Conservation (phyloP, 2,329 filamentous ascomycete species). For the Pseudopithomyces chartarum region DNA sequence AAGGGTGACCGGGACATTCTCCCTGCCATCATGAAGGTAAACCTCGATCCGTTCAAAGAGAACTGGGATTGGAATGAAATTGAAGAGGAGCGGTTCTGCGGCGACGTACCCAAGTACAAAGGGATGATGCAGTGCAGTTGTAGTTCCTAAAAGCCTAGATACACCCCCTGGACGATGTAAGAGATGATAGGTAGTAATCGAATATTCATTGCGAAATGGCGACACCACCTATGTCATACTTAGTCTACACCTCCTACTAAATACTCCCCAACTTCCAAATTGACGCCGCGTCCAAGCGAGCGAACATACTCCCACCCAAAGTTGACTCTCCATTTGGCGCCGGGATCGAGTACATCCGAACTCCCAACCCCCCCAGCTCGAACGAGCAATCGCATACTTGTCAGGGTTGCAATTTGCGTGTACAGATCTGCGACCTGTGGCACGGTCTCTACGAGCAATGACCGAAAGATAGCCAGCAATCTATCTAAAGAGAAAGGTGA, state of each 20-base stretch:
- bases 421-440: constrained; percentile 54
- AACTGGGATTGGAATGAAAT: constrained; percentile 68
- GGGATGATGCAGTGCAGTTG: constrained; percentile 94
- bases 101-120: constrained; percentile 78
- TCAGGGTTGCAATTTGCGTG: constrained; percentile 69
- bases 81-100: constrained; percentile 82
- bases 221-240: not conserved
- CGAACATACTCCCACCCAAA: constrained; percentile 78
- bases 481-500: constrained; percentile 79
- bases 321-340: constrained; percentile 77
- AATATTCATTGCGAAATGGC: not conserved
- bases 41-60: constrained; percentile 82
- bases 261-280: constrained; percentile 78
- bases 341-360: constrained; percentile 68
- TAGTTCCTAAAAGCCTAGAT: constrained; percentile 62
- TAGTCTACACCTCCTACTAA: constrained; percentile 43
- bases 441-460: constrained; percentile 59
- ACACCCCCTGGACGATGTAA: too few relatives aligned
- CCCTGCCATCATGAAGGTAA: constrained; percentile 78
- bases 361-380: constrained; percentile 63
- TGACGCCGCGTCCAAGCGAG: constrained; percentile 72
- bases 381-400: constrained; percentile 71
- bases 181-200: too few relatives aligned
- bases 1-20: constrained; percentile 80
- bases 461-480: constrained; percentile 76